Evolutionary conservation across 2,329 filamentous ascomycete species (phyloP), one percentile per base, ranked within the genome.

Genomic region (Colletotrichum echinochloae): DNA sequence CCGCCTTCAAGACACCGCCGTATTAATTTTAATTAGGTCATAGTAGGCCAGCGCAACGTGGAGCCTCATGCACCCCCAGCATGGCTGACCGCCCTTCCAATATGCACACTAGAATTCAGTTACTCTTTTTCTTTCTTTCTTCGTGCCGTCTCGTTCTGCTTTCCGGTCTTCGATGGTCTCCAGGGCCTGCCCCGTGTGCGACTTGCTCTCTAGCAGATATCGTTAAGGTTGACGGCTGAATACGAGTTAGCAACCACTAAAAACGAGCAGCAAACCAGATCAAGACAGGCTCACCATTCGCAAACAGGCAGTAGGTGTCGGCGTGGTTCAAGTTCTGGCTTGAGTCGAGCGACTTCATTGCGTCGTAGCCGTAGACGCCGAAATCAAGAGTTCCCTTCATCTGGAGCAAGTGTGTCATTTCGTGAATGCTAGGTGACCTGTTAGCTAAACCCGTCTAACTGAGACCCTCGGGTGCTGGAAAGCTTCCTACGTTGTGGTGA

Each of bases 351-450:
- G 28, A 49, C 33, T 51, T 60, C 28, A 74, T 26, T 16, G 48
- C 66, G 35, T 67, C 54, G 65, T 74, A 74, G 35, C 73, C 73
- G 41, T 74, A 74, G 39, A 70, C 41, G 23, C 71, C 72, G 49
- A 66, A 75, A 52, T 73, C 72, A 2, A 64, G 57, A 3, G 90
- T 91, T 16, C 88, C 88, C 65, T 88, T 88, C 71, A 79, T 80
- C 83, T 76, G 85, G 80, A 23, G 86, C 83, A 86, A 73, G 76
- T 92, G 91, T 8, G 90, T 91, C 75, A 85, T 83, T 83, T 93
- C 91, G 75, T 93, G 91, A 16, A 93, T 87, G 87, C 80, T 90
- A 88, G n/a, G 8, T 20, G 76, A 91, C 90, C 79, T 92, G 89
- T 67, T n/a, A 67, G 65, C 41, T 9, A 12, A 4, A 26, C n/a